Conservation (phyloP, 768 basidiomycete species). For the Fibroporia radiculosa region DNA sequence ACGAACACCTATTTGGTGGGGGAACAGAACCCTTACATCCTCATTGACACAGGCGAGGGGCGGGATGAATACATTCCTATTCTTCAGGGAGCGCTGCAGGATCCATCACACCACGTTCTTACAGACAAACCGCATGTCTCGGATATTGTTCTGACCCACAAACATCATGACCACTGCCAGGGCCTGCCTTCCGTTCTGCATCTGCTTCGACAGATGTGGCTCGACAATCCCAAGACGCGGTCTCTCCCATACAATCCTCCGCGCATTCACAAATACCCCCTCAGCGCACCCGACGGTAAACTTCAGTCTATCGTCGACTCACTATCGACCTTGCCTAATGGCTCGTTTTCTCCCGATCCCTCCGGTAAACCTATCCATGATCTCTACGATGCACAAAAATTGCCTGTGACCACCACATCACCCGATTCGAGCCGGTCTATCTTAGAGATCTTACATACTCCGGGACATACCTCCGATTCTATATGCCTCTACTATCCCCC, state of each 20-base stretch:
- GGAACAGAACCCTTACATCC: slow-evolving; percentile 57
- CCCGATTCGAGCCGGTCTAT: slow-evolving; percentile 16
- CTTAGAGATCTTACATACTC: slow-evolving; percentile 72
- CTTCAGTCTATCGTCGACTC: slow-evolving; percentile 32
- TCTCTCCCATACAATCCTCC: slow-evolving; percentile 51
- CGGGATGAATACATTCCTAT: slow-evolving; percentile 55
- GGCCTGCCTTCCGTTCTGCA: slow-evolving; percentile 67
- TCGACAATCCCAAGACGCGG: slow-evolving; percentile 32
- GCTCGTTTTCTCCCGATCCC: slow-evolving; percentile 37
- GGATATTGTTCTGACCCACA: slow-evolving; percentile 89
- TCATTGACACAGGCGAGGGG: slow-evolving; percentile 83
- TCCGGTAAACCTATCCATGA: slow-evolving; percentile 46
- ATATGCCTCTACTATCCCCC: slow-evolving; percentile 62
- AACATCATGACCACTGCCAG: slow-evolving; percentile 80
- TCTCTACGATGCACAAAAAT: slow-evolving; percentile 45
- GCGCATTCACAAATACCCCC: slow-evolving; percentile 67
- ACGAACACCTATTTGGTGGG: slow-evolving; percentile 90
- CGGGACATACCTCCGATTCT: slow-evolving; percentile 88
- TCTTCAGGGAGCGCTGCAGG: slow-evolving; percentile 54
- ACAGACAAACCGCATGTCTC: slow-evolving; percentile 53
- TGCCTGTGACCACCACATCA: slow-evolving; percentile 28
- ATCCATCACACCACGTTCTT: slow-evolving; percentile 26
- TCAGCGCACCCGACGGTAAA: slow-evolving; percentile 25
- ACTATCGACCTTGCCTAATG: slow-evolving; percentile 18
- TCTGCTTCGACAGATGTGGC: slow-evolving; percentile 61